Evolutionary conservation across 768 basidiomycete genomes (phyloP).

Genomic region (Pleurotus cornucopiae): DNA sequence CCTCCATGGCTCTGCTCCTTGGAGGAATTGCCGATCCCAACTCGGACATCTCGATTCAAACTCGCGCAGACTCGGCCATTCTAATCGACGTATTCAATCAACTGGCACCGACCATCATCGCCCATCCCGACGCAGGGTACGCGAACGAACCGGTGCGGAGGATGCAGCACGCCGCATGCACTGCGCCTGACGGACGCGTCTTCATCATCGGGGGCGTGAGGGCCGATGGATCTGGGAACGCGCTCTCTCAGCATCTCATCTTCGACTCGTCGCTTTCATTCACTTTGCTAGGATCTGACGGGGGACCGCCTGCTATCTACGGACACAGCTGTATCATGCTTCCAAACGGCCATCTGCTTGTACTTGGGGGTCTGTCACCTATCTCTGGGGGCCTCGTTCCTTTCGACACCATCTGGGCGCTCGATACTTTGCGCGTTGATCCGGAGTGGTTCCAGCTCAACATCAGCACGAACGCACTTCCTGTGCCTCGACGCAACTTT

Average conservation of each 20-base stretch:
- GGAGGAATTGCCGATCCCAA: conserved; percentile 72
- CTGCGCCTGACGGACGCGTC: conserved; percentile 42
- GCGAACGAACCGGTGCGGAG: conserved; percentile 67
- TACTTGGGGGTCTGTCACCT: conserved; percentile 69
- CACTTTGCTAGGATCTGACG: conserved; percentile 44
- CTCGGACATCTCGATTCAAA: conserved; percentile 45
- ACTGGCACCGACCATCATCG: background rate
- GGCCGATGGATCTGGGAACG: conserved; percentile 70
- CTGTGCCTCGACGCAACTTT: conserved; percentile 60
- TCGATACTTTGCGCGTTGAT: conserved; percentile 50
- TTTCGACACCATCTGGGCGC: conserved; percentile 55
- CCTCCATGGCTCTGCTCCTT: conserved; percentile 54
- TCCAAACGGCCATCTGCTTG: conserved; percentile 60
- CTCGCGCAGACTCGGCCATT: conserved; percentile 58
- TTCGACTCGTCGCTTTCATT: conserved; percentile 54
- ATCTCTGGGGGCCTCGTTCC: conserved; percentile 45
- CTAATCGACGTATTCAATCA: conserved; percentile 41
- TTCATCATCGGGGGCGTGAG: conserved; percentile 79
- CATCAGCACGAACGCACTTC: conserved; percentile 36
- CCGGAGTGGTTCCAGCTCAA: conserved; percentile 44
- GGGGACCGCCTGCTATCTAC: conserved; percentile 62
- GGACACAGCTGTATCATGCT: conserved; percentile 75
- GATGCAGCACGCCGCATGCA: conserved; percentile 67
- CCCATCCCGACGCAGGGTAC: conserved; percentile 41
- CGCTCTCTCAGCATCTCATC: conserved; percentile 59